Evolutionary conservation across 78 protist species (phyloP), one percentile per base, ranked within the genome.

Genomic region (Goniomonas avonlea): DNA sequence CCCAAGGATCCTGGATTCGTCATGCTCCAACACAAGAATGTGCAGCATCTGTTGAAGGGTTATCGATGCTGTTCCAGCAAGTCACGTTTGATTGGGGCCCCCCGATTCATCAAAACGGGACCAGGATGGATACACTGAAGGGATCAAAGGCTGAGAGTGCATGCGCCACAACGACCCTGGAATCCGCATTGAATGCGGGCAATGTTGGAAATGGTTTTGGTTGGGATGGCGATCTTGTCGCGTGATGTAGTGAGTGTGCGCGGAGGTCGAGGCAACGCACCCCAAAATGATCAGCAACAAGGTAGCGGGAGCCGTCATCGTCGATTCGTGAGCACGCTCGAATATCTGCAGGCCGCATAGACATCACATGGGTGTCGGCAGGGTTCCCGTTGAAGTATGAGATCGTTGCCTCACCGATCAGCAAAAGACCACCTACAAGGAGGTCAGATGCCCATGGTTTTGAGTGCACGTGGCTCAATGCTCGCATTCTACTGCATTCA

Each of bases 371-470:
- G 71, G 23, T 56, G 53, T 40, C 31, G 17, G 20, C 71, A 31
- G 47, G 70, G 15, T 25, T 31, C 1, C 87, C 91, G 35, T 73
- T 82, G 77, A 79, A 60, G 77, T 87, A 90, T 31, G 91, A 86
- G 39, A 92, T 81, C 17, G 82, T 76, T 41, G 82, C 79, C 50
- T 90, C 94, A 18, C 94, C 94, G 13, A 92, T 53, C 0, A 88
- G 56, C 29, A 92, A 13, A 15, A 79, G 66, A 31, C 92, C 95
- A 21, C 93, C 81, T 4, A 38, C 21, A 43, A 8, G n/a, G 50
- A 11, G n/a, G n/a, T n/a, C n/a, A n/a, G n/a, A n/a, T n/a, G n/a
- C n/a, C n/a, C n/a, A n/a, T n/a, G n/a, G n/a, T n/a, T n/a, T n/a
- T n/a, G n/a, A n/a, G n/a, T n/a, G n/a, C n/a, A n/a, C n/a, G n/a